Evolutionary conservation across 305 asterid species (phyloP).

Genomic region (Lippia alba): DNA sequence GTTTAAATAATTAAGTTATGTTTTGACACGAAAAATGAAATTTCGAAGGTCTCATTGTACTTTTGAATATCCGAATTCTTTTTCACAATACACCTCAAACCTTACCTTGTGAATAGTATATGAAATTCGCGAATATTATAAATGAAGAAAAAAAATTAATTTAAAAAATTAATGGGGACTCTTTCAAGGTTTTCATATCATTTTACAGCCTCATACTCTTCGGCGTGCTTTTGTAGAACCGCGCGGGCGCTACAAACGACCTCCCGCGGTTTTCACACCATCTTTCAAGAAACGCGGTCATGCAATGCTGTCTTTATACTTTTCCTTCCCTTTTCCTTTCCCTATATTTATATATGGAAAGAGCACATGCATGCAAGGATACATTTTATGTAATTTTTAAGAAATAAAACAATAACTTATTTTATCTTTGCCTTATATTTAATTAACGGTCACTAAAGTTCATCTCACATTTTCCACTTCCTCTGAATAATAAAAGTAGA

Average conservation of each 20-base stretch:
- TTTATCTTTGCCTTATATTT: no score
- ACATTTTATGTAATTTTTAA: no score
- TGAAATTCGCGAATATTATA: no score
- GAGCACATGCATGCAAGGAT: neutral
- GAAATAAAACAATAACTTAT: no score
- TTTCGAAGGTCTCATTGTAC: no score
- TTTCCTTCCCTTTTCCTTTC: neutral
- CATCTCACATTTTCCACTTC: neutral
- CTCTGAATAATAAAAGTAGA: neutral
- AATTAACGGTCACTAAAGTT: neutral
- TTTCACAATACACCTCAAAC: no score
- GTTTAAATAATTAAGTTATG: no score
- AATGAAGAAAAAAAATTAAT: neutral
- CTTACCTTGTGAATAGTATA: no score
- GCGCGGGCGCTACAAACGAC: neutral
- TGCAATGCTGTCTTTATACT: conserved; percentile 29
- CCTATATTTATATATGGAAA: neutral
- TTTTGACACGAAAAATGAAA: no score
- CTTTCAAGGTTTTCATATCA: conserved; percentile 26
- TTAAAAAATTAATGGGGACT: neutral
- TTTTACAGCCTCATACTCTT: conserved; percentile 17
- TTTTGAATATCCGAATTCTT: no score
- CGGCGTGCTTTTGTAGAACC: conserved; percentile 1
- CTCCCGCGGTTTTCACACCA: conserved; percentile 35
- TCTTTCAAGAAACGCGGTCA: conserved; percentile 32